Base-by-base conservation (phyloP, 495 filamentous ascomycete species). In the Tuber brumale region DNA sequence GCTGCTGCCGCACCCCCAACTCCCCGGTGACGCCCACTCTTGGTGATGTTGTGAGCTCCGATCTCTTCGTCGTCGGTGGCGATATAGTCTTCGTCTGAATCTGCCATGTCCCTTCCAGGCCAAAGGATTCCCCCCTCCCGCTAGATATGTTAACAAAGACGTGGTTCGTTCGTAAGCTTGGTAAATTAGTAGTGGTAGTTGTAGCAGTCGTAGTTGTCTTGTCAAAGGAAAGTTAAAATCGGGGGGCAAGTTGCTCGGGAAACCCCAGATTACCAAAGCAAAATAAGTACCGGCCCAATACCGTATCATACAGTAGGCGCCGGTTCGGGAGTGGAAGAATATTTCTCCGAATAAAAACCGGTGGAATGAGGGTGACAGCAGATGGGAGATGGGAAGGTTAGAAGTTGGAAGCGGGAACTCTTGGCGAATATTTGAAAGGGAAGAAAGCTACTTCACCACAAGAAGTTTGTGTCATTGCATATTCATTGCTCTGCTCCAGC, bases 41-140 rank as follows among this genome's bases (percentile, higher is more conserved):
- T 77, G 43, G 71, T 75, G 51, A 78, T 69, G 46, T 70, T 74
- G 44, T 88, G 85, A 76, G 87, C 85, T 77, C 85, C 85, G 74
- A 90, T 87, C 72, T 95, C 94, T 82, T 94, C 94, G 79, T 94
- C 94, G 9, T 93, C 94, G 73, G 88, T 85, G 72, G 89, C 91
- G 77, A 94, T 88, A 83, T 94, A 97, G 78, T 97, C 94, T 79
- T 91, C 92, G 82, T 97, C 91, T 51, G 90, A 92, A 85, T 92
- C 91, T 66, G 90, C 90, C 91, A 93, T 92, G 57, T 66, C 31
- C 57, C 14, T 31, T 14, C 27, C 18, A 31, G 10, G 10, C 12
- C 27, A 31, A 16, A 27, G 16, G 4, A 66, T 31, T 31, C 8
- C n/a, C 14, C 27, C 14, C 27, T 2, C 10, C 51, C 3, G 23